Evolutionary conservation across 805 yeast species (phyloP), one percentile per base, ranked within the genome.

Genomic region (Nakazawaea ishiwadae): DNA sequence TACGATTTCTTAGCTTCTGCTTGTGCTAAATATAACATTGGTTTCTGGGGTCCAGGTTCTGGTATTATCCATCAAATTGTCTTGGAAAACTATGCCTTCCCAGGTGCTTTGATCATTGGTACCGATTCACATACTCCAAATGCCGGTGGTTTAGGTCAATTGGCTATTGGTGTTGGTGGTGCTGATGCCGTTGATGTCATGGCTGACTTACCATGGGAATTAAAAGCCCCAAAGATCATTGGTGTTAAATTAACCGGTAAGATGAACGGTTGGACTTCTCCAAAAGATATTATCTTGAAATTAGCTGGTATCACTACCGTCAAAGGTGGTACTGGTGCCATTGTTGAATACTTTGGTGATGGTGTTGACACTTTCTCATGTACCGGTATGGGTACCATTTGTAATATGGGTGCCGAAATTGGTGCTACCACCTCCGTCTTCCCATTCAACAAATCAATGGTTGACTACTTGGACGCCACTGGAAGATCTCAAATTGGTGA

Each of bases 371-470:
- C 84, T 41, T 77, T 93, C 56, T 83, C 95, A 18, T 88, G 96
- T 71, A 93, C 99, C 27, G 99, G 99, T 71, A 93, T 93, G 99
- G 99, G 96, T 48, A 93, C 99, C 47, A 91, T 93, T 63, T 91
- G 98, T 77, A 93, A 93, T 68, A 93, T 93, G 99, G 99, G 99
- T 62, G 99, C 99, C 42, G 99, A 93, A 69, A 89, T 93, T 45
- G 99, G 99, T 66, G 99, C 99, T 33, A 93, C 99, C 29, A 93
- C 99, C 33, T 91, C 98, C 18, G 79, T 87, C 44, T 93, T 93
- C 88, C 99, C 99, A 48, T 91, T 81, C 77, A 89, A 63, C 53
- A 47, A 61, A 34, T 63, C 68, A 36, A 63, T 63, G 66, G 61
- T 51, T 50, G 56, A 59, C 48, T 93, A 88, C 68, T 73, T 93